Evolutionary conservation across 164 flowering plant species (phyloP), one percentile per base, ranked within the genome.

Genomic region (Vitis amurensis): DNA sequence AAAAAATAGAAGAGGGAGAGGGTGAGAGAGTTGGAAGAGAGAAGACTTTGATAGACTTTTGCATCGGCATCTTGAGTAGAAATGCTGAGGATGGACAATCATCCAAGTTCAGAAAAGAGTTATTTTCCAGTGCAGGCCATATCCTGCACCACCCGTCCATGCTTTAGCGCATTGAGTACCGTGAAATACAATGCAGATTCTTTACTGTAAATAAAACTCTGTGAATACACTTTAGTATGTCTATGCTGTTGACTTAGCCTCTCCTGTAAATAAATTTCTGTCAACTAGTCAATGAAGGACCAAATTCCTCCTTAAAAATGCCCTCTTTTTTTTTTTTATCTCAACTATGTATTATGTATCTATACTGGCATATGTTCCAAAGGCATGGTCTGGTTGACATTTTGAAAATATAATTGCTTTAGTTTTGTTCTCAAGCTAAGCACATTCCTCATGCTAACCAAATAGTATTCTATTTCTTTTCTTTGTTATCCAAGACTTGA

Each of bases 271-370:
- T 65, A 65, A 52, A 8, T 65, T 4, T 53, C 19, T n/a, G 31
- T 14, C 16, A 13, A 14, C 9, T 12, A 47, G 19, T 16, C n/a
- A 10, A 62, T 62, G 19, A 62, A 62, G 64, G 51, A 19, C 51
- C 51, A 61, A 61, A 13, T 61, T 61, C 50, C 37, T 61, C 86
- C 44, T 37, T 37, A 4, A 37, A 23, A 23, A 23, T 23, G 27
- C 0, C 27, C 27, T 23, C n/a, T n/a, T n/a, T n/a, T n/a, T n/a
- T n/a, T n/a, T 23, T 23, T 23, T 23, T 23, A 23, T 23, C 27
- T 23, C 27, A 23, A 23, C 27, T 23, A 23, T 23, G 27, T 23
- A 23, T 23, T 23, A 23, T 23, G 27, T 23, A 23, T 23, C 27
- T 23, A 23, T 23, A 23, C 27, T 23, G 27, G 27, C 27, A 23